Percentiles rank a stretch among this genome's conserved stretches.
Conservation (phyloP, 2,329 filamentous ascomycete species). For the Colletotrichum simmondsii region DNA sequence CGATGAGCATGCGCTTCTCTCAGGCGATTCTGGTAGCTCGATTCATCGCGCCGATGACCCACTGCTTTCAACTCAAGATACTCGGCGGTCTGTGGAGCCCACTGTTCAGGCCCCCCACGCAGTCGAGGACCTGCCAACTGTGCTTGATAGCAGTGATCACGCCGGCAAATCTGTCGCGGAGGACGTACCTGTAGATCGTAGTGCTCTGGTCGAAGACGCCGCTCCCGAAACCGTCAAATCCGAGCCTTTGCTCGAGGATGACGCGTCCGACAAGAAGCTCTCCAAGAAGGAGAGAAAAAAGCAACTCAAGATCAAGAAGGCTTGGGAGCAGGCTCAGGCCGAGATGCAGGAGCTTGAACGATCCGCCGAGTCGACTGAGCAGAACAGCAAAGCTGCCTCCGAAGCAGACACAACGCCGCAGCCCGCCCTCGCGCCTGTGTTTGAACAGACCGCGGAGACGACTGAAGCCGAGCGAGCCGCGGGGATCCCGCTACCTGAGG, state of each 20-base stretch:
- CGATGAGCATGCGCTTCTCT: neutral
- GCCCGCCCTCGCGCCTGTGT: neutral
- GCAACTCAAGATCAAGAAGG: slow-evolving; percentile 34
- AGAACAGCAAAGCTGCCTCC: slow-evolving; percentile 4
- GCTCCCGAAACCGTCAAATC: neutral
- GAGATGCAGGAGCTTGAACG: slow-evolving; percentile 27
- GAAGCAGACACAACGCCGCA: neutral
- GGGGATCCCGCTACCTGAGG: neutral
- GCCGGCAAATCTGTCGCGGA: neutral
- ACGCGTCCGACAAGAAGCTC: slow-evolving; percentile 6
- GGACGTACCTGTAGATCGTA: neutral
- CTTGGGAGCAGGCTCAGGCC: slow-evolving; percentile 9
- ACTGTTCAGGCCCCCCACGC: neutral
- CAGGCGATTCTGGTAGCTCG: neutral
- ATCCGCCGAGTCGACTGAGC: slow-evolving; percentile 5
- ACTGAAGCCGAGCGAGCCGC: neutral
- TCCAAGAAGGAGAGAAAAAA: slow-evolving; percentile 43
- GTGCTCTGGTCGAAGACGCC: neutral
- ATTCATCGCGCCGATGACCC: neutral
- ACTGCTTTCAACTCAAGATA: neutral
- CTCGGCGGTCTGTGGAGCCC: neutral
- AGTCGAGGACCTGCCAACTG: neutral
- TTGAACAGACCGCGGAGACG: neutral
- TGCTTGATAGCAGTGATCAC: neutral
- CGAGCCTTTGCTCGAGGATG: slow-evolving; percentile 17